phyloP scores from a whole-genome alignment of 495 filamentous ascomycete species.

The Staphylotrichum longicolle region DNA sequence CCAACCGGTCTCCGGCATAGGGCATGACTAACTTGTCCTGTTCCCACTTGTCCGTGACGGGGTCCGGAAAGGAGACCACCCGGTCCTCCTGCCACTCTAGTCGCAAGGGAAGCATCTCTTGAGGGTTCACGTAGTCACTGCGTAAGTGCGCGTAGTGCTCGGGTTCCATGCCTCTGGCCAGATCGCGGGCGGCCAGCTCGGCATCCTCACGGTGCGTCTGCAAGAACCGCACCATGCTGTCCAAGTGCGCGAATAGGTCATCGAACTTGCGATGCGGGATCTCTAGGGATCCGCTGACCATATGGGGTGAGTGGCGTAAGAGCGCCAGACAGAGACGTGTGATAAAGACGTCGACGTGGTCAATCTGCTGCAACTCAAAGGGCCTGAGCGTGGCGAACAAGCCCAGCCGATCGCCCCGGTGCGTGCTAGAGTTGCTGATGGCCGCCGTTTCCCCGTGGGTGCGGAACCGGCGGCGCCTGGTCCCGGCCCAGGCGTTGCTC shows the following conservation, averaged over 20 bases:
- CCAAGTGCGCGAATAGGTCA: not conserved
- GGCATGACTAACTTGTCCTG: not conserved
- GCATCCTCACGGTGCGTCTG: not conserved
- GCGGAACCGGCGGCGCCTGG: not conserved
- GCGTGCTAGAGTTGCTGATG: slow-evolving; percentile 1
- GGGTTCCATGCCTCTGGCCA: not conserved
- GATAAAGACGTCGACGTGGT: slow-evolving; percentile 6
- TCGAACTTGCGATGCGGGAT: not conserved
- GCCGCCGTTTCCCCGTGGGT: not conserved
- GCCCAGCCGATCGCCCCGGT: not conserved
- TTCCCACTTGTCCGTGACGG: not conserved
- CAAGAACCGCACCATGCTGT: slow-evolving; percentile 2
- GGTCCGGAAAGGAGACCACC: not conserved
- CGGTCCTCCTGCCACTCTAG: not conserved
- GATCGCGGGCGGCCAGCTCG: not conserved
- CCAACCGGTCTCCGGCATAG: not conserved
- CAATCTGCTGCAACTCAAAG: slow-evolving; percentile 11
- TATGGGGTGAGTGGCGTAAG: not conserved
- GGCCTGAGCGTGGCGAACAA: slow-evolving; percentile 3
- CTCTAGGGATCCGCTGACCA: not conserved
- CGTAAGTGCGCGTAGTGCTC: not conserved
- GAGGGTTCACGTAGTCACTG: not conserved
- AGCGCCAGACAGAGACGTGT: not conserved
- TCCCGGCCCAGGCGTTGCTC: slow-evolving; percentile 10
- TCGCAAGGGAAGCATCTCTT: slow-evolving; percentile 1